phyloP scores from a whole-genome alignment of 345 rosid genomes.

The Brassica nigra region DNA sequence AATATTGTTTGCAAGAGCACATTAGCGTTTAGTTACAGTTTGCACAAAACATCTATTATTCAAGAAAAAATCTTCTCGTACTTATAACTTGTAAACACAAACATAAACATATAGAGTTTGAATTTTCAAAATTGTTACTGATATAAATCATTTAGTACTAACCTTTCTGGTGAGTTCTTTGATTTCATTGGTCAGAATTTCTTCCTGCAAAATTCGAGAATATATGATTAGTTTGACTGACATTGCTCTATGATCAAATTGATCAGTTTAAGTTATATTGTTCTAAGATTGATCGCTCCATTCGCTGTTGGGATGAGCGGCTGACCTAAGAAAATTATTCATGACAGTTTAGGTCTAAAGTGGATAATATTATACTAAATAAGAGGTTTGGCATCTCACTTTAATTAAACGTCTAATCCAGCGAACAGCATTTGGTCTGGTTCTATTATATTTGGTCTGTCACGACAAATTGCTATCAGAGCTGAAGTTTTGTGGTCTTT shows the following conservation, averaged over 20 bases:
- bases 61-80: not conserved
- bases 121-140: not conserved
- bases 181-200: slow-evolving; percentile 49
- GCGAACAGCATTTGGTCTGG: too few relatives aligned
- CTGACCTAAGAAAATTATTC: too few relatives aligned
- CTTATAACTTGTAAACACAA: not conserved
- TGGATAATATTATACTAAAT: too few relatives aligned
- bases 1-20: not conserved
- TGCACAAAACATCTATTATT: not conserved
- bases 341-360: too few relatives aligned
- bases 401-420: too few relatives aligned
- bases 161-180: slow-evolving; percentile 54
- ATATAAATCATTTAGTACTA: not conserved
- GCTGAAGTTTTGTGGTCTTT: not conserved
- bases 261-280: not conserved
- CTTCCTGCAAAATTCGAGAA: slow-evolving; percentile 44
- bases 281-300: not conserved
- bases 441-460: not conserved
- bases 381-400: too few relatives aligned
- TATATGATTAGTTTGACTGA: not conserved
- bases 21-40: not conserved
- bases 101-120: not conserved
- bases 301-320: too few relatives aligned
- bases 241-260: not conserved
- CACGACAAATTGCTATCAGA: not conserved